Base-by-base conservation (phyloP, 495 filamentous ascomycete genomes). In the Talaromyces proteolyticus region DNA sequence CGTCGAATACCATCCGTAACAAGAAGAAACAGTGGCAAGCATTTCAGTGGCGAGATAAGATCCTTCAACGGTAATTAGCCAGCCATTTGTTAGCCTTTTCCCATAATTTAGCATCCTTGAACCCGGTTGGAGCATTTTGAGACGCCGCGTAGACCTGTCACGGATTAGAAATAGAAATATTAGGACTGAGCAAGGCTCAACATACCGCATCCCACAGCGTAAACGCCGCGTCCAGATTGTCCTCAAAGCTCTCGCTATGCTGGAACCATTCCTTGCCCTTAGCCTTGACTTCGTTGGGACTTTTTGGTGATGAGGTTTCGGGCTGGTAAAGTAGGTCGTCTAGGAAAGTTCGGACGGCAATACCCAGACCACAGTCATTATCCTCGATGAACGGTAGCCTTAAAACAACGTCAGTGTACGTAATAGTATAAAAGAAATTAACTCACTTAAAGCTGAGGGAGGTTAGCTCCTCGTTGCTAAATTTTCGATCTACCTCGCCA, bases 331-430 rank as follows among this genome's bases (percentile, higher is more conserved):
- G 72, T 23, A 88, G 70, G 47, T 96, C 92, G 59, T 99, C 94
- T 18, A 99, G 78, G 63, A 94, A 92, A 5, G 88, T 91, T 65
- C 94, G 91, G 20, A 93, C 87, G 3, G 90, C 90, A 58, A 97
- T 93, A 16, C 89, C 91, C 23, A 94, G 75, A 34, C 82, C 88
- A 38, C 89, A 87, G 56, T 94, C 89, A 39, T 88, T 85, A 57
- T 93, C 86, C 14, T 80, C 76, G 50, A 86, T 80, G 60, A 99
- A 94, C 7, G 94, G 93, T 22, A 99, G 74, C 39, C 88, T 95
- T 44, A 68, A 44, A 40, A 49, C 49, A 3, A 21, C 12, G 22
- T 34, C 16, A 50, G 41, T 49, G 29, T 29, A 23, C 6, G 7
- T 2, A 14, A 11, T 39, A 19, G 17, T 47, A 21, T 16, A 21